Evolutionary conservation across 306 rosid species (phyloP).

Genomic region (Citrullus colocynthis): DNA sequence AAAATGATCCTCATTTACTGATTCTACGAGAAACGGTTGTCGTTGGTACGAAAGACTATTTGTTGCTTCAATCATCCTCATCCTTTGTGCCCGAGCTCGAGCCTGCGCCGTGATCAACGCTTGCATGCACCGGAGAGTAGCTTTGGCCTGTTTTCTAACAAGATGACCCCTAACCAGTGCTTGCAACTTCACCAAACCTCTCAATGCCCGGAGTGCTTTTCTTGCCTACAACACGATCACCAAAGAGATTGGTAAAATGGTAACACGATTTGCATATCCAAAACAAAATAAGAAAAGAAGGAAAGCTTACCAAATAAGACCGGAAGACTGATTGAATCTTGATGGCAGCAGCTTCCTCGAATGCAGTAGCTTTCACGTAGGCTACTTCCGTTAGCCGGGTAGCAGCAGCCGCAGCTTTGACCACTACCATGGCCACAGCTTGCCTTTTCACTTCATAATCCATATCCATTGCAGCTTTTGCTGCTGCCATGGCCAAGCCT

Average conservation of each 20-base stretch:
- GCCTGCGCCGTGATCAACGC: slow-evolving; percentile 84
- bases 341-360: slow-evolving; percentile 57
- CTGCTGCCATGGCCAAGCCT: slow-evolving; percentile 51
- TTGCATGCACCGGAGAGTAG: slow-evolving; percentile 72
- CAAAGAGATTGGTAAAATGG: background rate
- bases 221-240: slow-evolving; percentile 44
- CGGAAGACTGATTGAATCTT: slow-evolving; percentile 75
- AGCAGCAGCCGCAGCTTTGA: slow-evolving; percentile 35
- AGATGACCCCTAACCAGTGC: slow-evolving; percentile 89
- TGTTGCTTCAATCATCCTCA: slow-evolving; percentile 36
- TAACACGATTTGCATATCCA: background rate
- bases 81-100: slow-evolving; percentile 77
- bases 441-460: slow-evolving; percentile 50
- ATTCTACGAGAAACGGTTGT: slow-evolving; percentile 30
- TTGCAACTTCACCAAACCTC: slow-evolving; percentile 86
- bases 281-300: background rate
- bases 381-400: slow-evolving; percentile 35
- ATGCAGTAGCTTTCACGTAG: slow-evolving; percentile 18
- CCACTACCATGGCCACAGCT: slow-evolving; percentile 51
- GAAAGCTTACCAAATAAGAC: slow-evolving; percentile 55
- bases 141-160: slow-evolving; percentile 80
- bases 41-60: slow-evolving; percentile 14
- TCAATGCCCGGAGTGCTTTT: slow-evolving; percentile 76
- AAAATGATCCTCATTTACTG: slow-evolving; percentile 27
- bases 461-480: slow-evolving; percentile 28